Percentiles rank a stretch among this genome's conserved stretches.
phyloP scores from a whole-genome alignment of 2,329 filamentous ascomycete species.

The Colletotrichum gloeosporioides region DNA sequence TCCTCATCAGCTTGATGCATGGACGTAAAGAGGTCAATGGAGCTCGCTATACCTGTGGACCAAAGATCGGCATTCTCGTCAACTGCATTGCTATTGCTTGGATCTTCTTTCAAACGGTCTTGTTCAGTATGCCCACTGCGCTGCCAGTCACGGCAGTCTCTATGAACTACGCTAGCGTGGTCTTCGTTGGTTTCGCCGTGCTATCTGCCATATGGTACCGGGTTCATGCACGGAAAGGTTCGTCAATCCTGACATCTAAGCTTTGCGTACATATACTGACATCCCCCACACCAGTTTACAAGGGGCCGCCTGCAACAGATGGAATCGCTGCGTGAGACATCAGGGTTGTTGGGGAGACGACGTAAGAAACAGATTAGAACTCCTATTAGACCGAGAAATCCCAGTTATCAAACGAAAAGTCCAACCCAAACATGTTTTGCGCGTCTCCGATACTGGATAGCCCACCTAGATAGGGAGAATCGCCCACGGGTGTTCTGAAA shows the following conservation, averaged over 20 bases:
- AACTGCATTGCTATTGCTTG: conserved; percentile 69
- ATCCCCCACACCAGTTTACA: background rate
- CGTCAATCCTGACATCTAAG: background rate
- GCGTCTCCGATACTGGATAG: background rate
- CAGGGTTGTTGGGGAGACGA: background rate
- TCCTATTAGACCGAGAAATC: background rate
- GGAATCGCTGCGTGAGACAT: background rate
- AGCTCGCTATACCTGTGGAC: conserved; percentile 65
- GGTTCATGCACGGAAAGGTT: background rate
- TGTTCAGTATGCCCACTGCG: conserved; percentile 74
- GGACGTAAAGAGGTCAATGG: conserved; percentile 63
- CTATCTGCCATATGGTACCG: conserved; percentile 70
- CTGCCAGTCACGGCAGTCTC: conserved; percentile 62
- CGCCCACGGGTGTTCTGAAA: background rate
- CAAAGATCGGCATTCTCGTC: conserved; percentile 59
- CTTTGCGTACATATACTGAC: background rate
- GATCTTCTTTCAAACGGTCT: conserved; percentile 70
- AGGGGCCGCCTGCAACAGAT: background rate
- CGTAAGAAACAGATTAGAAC: background rate
- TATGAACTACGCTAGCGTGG: conserved; percentile 78
- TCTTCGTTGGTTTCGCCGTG: conserved; percentile 68
- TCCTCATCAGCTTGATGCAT: conserved; percentile 66
- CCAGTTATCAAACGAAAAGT: background rate
- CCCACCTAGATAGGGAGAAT: background rate
- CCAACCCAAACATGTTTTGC: background rate